These are phyloP conservation scores for Brassica hybrid DNA, from an alignment of 441 rosid genomes.

Conservation along the genomic window DNA sequence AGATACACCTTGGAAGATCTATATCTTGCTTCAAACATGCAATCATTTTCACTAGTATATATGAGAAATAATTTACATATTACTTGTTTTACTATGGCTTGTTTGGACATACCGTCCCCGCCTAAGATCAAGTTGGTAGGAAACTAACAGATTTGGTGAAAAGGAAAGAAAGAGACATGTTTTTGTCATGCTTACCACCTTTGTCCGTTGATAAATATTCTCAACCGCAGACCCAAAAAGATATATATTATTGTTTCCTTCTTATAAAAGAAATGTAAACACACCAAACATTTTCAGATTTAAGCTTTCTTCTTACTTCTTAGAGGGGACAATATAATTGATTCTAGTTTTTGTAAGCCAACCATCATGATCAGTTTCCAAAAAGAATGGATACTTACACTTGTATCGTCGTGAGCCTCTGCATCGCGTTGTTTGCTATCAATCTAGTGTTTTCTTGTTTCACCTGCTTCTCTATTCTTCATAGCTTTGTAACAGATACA, in stretches of 20 bases:
- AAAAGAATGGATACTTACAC: conserved; percentile 40
- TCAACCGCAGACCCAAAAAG: conserved; percentile 35
- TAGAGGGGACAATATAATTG: conserved; percentile 18
- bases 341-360: conserved; percentile 20
- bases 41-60: neutral
- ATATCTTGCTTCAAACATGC: neutral
- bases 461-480: conserved; percentile 39
- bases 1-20: too few species aligned
- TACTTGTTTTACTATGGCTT: neutral
- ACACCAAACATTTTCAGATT: conserved; percentile 17
- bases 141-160: conserved; percentile 32
- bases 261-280: conserved; percentile 35
- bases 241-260: conserved; percentile 19
- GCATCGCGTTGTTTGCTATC: conserved; percentile 35
- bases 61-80: neutral
- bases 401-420: conserved; percentile 31
- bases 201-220: conserved; percentile 30
- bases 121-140: neutral
- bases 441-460: conserved; percentile 39
- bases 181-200: conserved; percentile 43
- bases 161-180: conserved; percentile 35
- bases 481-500: conserved; percentile 20
- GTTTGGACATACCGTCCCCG: neutral
- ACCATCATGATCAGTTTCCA: conserved; percentile 36
- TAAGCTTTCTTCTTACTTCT: conserved; percentile 31